Percentiles rank a stretch among this genome's conserved stretches.
These are phyloP conservation scores for Lactifluus subvellereus DNA, from an alignment of 768 basidiomycete genomes.

Conservation along the genomic window DNA sequence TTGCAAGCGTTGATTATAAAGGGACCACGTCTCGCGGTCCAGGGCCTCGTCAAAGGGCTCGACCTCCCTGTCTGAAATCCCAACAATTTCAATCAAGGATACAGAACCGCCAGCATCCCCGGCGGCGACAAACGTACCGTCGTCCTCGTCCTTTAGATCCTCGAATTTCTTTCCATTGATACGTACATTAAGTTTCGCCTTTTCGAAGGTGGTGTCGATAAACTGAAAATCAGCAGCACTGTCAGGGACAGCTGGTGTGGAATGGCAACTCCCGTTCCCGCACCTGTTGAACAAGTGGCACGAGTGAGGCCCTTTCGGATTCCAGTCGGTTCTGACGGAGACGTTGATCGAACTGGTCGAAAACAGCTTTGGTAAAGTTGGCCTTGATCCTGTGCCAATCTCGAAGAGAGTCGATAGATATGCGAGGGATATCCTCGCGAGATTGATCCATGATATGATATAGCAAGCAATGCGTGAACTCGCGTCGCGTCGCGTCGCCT, in stretches of 20 bases:
- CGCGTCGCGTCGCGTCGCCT: no score
- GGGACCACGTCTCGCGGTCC: conserved; percentile 75
- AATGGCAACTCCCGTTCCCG: neutral
- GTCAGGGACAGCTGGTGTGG: neutral
- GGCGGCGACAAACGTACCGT: neutral
- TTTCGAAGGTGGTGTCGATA: conserved; percentile 21
- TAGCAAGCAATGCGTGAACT: neutral
- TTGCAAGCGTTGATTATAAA: conserved; percentile 66
- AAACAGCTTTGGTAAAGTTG: conserved; percentile 18
- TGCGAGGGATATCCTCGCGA: conserved; percentile 20
- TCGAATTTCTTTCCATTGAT: conserved; percentile 24
- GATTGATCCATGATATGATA: conserved; percentile 14
- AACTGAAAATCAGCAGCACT: conserved; percentile 6
- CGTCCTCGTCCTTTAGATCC: conserved; percentile 18
- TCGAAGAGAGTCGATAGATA: conserved; percentile 19
- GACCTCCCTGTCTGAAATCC: conserved; percentile 36
- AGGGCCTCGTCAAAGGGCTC: conserved; percentile 85
- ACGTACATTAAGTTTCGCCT: conserved; percentile 21
- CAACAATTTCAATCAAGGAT: neutral
- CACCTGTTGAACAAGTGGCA: conserved; percentile 17
- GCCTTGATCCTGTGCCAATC: conserved; percentile 23
- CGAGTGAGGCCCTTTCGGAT: conserved; percentile 6
- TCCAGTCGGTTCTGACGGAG: conserved; percentile 10
- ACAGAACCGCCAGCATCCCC: conserved; percentile 4
- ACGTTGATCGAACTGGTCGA: conserved; percentile 10